Base-by-base conservation (phyloP, 805 yeast species). In the Lachancea thermotolerans region DNA sequence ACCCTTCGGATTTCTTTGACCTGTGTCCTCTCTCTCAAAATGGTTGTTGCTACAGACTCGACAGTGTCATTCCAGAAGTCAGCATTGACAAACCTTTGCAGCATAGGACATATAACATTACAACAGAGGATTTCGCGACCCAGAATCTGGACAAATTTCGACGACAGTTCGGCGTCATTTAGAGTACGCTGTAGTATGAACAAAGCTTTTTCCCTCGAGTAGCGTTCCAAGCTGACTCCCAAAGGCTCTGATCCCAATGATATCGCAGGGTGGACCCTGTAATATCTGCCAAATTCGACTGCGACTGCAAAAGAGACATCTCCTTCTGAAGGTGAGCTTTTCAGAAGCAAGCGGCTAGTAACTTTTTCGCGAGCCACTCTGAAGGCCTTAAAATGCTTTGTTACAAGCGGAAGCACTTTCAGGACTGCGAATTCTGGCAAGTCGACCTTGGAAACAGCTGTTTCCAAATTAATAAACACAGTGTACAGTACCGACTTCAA, bases 51-150 rank as follows among this genome's bases (percentile, higher is more conserved):
- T 1, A 74, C 60, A 42, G 75, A 74, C 9, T 80, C 79, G 12
- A 88, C 70, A 35, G 72, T 56, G 45, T 78, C 75, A 59, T 90
- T 90, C 77, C 83, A 84, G 48, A 78, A 83, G 58, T 88, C 95
- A 1, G 91, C 78, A 40, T 84, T 90, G 0, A 82, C 65, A 1
- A 83, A 53, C 65, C 82, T 74, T 6, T 67, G 58, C 5, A 71
- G 35, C 0, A 76, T 42, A 0, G 88, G 85, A 17, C 62, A 58
- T 10, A 87, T 49, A 0, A 88, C 77, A 44, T 77, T 73, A 18
- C 78, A 69, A 0, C 85, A 60, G 2, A 87, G 43, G 5, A 90
- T 69, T 54, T 90, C 96, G 33, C 81, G 68, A 0, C 82, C 54
- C 9, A 90, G 64, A 0, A 73, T 60, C 0, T 51, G 46, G 0